A percentile compares a stretch with the other conserved stretches of the same genome.
These are phyloP conservation scores for Blastobotrys mokoenaii DNA, from an alignment of 805 yeast species.

Conservation along the genomic window DNA sequence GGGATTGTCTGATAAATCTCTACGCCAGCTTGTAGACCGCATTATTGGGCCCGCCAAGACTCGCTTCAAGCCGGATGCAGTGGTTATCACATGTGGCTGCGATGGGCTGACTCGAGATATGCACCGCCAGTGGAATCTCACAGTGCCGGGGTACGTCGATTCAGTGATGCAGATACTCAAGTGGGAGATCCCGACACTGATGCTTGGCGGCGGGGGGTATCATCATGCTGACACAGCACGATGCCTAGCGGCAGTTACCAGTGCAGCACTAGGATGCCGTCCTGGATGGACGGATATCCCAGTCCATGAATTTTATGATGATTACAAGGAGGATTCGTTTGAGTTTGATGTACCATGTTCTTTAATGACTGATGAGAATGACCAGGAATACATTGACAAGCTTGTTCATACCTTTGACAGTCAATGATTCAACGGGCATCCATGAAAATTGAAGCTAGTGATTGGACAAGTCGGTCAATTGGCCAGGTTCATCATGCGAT, in stretches of 20 bases:
- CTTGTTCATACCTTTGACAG: not conserved
- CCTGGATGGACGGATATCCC: slow-evolving; percentile 41
- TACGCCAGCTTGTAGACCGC: slow-evolving; percentile 32
- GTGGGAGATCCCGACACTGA: slow-evolving; percentile 31
- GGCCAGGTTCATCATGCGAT: too few relatives aligned
- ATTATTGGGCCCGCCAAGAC: slow-evolving; percentile 38
- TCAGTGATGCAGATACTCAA: slow-evolving; percentile 26
- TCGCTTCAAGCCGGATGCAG: slow-evolving; percentile 38
- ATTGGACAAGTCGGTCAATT: too few relatives aligned
- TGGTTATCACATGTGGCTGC: slow-evolving; percentile 64
- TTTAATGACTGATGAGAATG: too few relatives aligned
- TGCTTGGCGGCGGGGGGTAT: slow-evolving; percentile 78
- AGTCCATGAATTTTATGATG: slow-evolving; percentile 39
- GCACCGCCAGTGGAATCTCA: slow-evolving; percentile 60
- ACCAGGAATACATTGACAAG: not conserved
- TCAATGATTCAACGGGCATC: not conserved
- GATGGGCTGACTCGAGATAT: slow-evolving; percentile 67
- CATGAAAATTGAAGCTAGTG: not conserved
- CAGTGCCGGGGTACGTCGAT: slow-evolving; percentile 40
- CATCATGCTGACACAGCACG: slow-evolving; percentile 53
- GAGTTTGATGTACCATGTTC: slow-evolving; percentile 33
- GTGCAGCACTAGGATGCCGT: slow-evolving; percentile 6
- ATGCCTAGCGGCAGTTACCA: slow-evolving; percentile 43
- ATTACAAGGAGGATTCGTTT: slow-evolving; percentile 37
- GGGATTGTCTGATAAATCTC: slow-evolving; percentile 44